Percentiles rank a stretch among this genome's conserved stretches.
Conservation (phyloP, 1,139 yeast species). For the Cylindricascospora bacillispora region DNA sequence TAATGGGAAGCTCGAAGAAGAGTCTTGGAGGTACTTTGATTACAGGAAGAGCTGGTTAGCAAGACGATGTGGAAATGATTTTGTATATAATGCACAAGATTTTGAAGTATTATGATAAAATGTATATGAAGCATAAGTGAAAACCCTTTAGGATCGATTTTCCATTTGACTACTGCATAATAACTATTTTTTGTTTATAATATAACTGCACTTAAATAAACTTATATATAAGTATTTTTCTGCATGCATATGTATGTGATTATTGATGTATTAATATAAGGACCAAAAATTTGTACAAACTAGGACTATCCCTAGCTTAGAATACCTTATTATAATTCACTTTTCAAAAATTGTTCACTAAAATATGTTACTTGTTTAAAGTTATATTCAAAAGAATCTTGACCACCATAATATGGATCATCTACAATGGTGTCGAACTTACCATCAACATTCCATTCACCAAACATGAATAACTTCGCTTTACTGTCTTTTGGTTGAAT, state of each 20-base stretch:
- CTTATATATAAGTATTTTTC: too few species aligned
- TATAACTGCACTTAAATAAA: too few species aligned
- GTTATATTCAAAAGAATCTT: conserved; percentile 67
- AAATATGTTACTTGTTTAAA: conserved; percentile 66
- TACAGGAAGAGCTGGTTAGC: conserved; percentile 84
- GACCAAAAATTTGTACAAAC: too few species aligned
- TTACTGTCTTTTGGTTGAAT: conserved; percentile 42
- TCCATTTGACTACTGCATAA: conserved; percentile 1
- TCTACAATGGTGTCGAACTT: conserved; percentile 47
- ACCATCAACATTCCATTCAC: conserved; percentile 46
- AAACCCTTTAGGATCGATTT: conserved; percentile 3
- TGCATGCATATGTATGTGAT: too few species aligned
- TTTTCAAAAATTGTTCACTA: conserved; percentile 47
- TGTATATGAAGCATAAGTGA: conserved; percentile 6
- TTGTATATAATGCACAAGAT: conserved; percentile 37
- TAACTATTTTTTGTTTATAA: conserved; percentile 1
- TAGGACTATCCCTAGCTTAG: too few species aligned
- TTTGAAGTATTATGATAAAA: conserved; percentile 35
- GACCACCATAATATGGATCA: conserved; percentile 90
- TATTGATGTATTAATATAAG: too few species aligned
- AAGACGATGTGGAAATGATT: conserved; percentile 36
- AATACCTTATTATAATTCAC: conserved; percentile 30
- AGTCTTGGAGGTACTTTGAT: conserved; percentile 79
- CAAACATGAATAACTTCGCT: conserved; percentile 53
- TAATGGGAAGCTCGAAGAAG: conserved; percentile 28